Base-by-base conservation (phyloP, 108 stramenopile species). In the Skeletonema marinoi region DNA sequence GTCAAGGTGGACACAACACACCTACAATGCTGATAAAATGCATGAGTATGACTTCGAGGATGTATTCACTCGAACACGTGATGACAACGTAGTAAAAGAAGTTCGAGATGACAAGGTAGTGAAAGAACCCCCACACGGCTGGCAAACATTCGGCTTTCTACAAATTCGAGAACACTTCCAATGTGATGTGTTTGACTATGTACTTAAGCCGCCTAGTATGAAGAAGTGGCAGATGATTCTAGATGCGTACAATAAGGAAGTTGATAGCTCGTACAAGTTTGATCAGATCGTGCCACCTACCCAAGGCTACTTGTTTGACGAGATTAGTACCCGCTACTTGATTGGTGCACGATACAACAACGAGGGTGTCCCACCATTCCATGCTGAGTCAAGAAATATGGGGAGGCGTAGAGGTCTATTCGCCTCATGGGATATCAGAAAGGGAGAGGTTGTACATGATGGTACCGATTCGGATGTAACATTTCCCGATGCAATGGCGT, bases 371-470 rank as follows among this genome's bases (percentile, higher is more conserved):
- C 59, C 71, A 17, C 71, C 71, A 32, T 73, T 32, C 60, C 48
- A 67, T 61, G 78, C 74, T 2, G 51, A 19, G 21, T 39, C 69
- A 14, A 12, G n/a, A 4, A 69, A 46, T 16, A 71, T 66, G 44
- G 77, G 39, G 39, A 41, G 11, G 11, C 39, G 64, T 4, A 58
- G 77, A 65, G 77, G 77, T 4, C 12, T 61, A 60, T 78, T 71
- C 71, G 77, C 77, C 33, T n/a, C 64, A 2, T 5, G 77, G 2
- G 48, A 71, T 30, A 69, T 78, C 36, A 19, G 16, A 58, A 71
- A 78, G 59, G 77, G 77, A 36, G 77, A 71, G 10, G 51, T 78
- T 2, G 70, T 78, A 41, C 77, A 78, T 21, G 65, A 71, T 71
- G 77, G 77, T 32, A 12, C 58, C 7, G 19, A 17, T 0, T 44